These are phyloP conservation scores for Leishmania arabica DNA, from an alignment of 208 protist species.

Conservation along the genomic window DNA sequence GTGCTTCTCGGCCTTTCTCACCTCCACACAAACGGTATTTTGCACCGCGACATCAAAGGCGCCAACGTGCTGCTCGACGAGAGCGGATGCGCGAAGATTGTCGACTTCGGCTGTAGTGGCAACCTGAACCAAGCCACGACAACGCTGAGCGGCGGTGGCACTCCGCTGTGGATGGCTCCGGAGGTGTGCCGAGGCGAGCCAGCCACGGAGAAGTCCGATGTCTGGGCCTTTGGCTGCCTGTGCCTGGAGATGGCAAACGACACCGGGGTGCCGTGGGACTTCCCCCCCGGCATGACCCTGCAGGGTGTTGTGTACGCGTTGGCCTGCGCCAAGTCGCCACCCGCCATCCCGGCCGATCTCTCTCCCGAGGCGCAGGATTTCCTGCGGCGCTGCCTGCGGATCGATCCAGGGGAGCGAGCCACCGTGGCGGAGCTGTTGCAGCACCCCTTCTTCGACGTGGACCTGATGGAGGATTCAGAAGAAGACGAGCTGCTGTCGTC, in stretches of 20 bases:
- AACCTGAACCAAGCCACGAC: conserved; percentile 53
- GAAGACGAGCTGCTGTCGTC: conserved; percentile 55
- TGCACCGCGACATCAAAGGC: conserved; percentile 93
- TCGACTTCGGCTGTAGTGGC: conserved; percentile 93
- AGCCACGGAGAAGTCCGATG: conserved; percentile 74
- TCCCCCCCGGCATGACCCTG: conserved; percentile 52
- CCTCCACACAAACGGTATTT: conserved; percentile 76
- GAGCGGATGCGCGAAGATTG: conserved; percentile 88
- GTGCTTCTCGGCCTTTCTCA: conserved; percentile 71
- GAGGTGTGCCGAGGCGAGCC: conserved; percentile 78
- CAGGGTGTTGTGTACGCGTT: conserved; percentile 71
- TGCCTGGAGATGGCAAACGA: conserved; percentile 85
- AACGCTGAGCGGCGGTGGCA: conserved; percentile 58
- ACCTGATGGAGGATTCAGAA: conserved; percentile 40
- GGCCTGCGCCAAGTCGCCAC: conserved; percentile 55
- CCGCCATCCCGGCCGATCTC: conserved; percentile 59
- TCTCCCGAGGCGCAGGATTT: conserved; percentile 67
- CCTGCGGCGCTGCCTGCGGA: conserved; percentile 52
- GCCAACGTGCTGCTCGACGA: conserved; percentile 90
- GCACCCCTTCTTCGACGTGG: conserved; percentile 76
- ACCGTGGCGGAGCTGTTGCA: conserved; percentile 66
- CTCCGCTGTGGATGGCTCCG: conserved; percentile 84
- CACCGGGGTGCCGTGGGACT: conserved; percentile 65
- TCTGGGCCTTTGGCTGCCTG: conserved; percentile 84
- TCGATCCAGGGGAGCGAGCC: conserved; percentile 65